Evolutionary conservation across 164 flowering plant species (phyloP), one percentile per base, ranked within the genome.

Genomic region (Buxus sempervirens): DNA sequence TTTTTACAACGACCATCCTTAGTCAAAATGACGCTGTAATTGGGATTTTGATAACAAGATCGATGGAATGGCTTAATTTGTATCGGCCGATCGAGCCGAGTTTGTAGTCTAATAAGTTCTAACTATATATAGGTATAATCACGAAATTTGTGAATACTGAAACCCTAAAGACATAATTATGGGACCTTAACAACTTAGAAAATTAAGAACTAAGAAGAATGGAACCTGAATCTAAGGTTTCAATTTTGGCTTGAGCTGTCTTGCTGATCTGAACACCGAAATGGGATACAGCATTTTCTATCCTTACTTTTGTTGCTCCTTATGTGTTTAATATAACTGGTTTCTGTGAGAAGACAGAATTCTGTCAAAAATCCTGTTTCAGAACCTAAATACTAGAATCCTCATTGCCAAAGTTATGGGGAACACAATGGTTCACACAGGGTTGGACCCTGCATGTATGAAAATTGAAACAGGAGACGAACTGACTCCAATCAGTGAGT

Each of bases 301-400:
- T 93, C 9, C 96, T 96, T 51, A 90, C 95, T 6, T 92, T 90
- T 75, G 97, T 90, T 62, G 92, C 96, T 1, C 97, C 94, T 1
- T 94, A 90, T 71, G 90, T 92, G 22, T 86, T 90, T 42, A 78
- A 65, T 63, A 82, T 0, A 78, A 64, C 36, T 89, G 93, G 90
- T 83, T 93, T 62, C 75, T 89, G 0, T 59, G 72, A 0, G 93
- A 89, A 45, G 87, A 91, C 14, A 79, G 73, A 75, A 78, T 92
- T 64, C 64, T 92, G 22, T 36, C 22, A 0, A 84, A 73, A 77
- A 82, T 90, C 0, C 65, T 92, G 73, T 95, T 86, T 68, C 94
- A 95, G 41, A 84, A 87, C 63, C 89, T 89, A 25, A 74, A 20
- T 56, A 81, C 83, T 36, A 82, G 96, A 69, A 83, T 88, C 42